Evolutionary conservation across 176 grass and related monocot species (phyloP).

Genomic region (Elaeis guineensis): DNA sequence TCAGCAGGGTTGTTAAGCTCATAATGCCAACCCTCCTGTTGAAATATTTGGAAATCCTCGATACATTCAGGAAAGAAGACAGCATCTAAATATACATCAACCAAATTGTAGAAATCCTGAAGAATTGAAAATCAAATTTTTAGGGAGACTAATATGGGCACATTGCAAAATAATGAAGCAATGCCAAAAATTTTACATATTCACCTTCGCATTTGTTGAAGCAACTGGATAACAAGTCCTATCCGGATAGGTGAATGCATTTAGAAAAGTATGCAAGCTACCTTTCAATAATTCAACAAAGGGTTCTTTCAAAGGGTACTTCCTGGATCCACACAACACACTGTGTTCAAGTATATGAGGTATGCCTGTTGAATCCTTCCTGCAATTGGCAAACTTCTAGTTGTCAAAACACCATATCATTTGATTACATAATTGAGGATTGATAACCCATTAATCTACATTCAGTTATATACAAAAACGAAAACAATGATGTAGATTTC

Average conservation of each 20-base stretch:
- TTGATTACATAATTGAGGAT: too few species aligned
- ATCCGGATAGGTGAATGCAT: conserved; percentile 98
- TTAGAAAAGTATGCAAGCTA: conserved; percentile 92
- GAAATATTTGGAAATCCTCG: conserved; percentile 94
- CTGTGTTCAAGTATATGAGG: conserved; percentile 99
- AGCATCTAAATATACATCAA: conserved; percentile 96
- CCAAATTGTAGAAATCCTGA: conserved; percentile 99
- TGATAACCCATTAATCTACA: too few species aligned
- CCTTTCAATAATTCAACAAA: conserved; percentile 99
- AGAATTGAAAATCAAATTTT: not conserved
- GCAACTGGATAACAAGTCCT: conserved; percentile 98
- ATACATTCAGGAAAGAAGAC: conserved; percentile 94
- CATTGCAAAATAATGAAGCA: conserved; percentile 23
- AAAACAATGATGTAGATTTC: too few species aligned
- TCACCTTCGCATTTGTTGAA: conserved; percentile 91
- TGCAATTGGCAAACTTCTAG: conserved; percentile 14
- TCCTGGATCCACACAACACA: conserved; percentile 91
- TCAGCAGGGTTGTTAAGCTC: conserved; percentile 82
- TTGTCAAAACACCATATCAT: too few species aligned
- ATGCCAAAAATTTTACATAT: conserved; percentile 1
- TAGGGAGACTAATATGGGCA: not conserved
- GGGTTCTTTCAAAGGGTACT: conserved; percentile 98
- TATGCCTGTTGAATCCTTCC: conserved; percentile 95
- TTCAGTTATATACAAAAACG: too few species aligned
- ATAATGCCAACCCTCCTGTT: conserved; percentile 99